Evolutionary conservation across 2,329 filamentous ascomycete genomes (phyloP), one percentile per base, ranked within the genome.

Genomic region (Didymella sp.): DNA sequence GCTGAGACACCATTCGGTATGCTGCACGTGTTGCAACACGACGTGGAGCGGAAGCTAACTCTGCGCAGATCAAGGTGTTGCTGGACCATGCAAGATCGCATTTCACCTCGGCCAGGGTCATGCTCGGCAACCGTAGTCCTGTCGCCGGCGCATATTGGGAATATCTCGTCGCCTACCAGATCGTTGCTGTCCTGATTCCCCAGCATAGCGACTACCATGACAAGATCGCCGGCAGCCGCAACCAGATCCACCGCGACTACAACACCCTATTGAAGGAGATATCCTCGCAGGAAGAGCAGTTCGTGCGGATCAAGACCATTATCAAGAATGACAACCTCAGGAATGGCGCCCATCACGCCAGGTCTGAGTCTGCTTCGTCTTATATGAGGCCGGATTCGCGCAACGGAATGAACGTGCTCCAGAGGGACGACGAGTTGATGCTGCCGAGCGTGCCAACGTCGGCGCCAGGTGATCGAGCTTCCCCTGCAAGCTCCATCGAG

Each of bases 91-190:
- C 81, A 35, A 75, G 77, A 30, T 64, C 64, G 11, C 76, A 77
- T 51, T 73, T 81, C 56, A 73, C 67, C 35, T 73, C 73, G 42
- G 88, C 90, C 33, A 84, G 87, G 49, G 80, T 82, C 54, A 67
- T 87, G 56, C 63, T 74, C 25, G 53, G 57, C 43, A 64, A 54
- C 30, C 72, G 74, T 33, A 30, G 84, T 85, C 59, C 76, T 80
- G 85, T 87, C 4, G 92, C 95, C 13, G 70, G 76, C 87, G 93
- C 93, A 3, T 89, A 96, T 52, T 85, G 89, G 62, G 90, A 96
- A 59, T 98, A 94, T 71, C 84, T 98, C 56, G 86, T 89, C 61
- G 91, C 93, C 11, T 92, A 85, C 58, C 87, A 92, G 55, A 89
- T 97, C 52, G 85, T 90, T 13, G 83, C 92, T 47, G 87, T 94